Evolutionary conservation across 768 basidiomycete genomes (phyloP), one percentile per base, ranked within the genome.

Genomic region (Clavaria fumosa): DNA sequence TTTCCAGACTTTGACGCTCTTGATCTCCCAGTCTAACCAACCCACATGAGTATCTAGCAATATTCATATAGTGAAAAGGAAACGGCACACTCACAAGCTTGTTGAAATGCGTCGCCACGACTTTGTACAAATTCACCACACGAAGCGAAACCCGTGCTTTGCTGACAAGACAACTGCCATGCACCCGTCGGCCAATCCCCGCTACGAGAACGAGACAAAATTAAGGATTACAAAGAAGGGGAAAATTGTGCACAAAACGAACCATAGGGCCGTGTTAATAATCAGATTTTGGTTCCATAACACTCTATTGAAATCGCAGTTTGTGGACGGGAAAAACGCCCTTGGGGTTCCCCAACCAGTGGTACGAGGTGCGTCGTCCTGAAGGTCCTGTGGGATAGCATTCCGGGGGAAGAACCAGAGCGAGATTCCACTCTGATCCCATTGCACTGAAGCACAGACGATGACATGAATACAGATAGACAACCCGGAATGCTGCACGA

Each of bases 1-100:
- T 41, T 81, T 75, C 54, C 79, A 89, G 44, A 84, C 69, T 58
- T 72, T 71, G 35, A 88, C 72, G 53, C 70, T 75, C 45, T 63
- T 66, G 24, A 89, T 72, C 57, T 86, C 81, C 84, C 84, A 86
- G 51, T 83, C 84, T 88, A 45, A n/a, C n/a, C n/a, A n/a, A n/a
- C 34, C 43, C 31, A 21, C 7, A 28, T 28, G 9, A 28, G 26
- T 28, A 28, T n/a, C n/a, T n/a, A n/a, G n/a, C n/a, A 7, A 33
- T 31, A 28, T 26, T 39, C 34, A 44, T 38, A n/a, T n/a, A n/a
- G n/a, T n/a, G n/a, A 34, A 37, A 31, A 18, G 23, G 37, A 34
- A 31, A 34, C 2, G 3, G 2, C 6, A 34, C 9, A 72, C 85
- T 59, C 50, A 88, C 84, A 90, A 47, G 86, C 86, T 48, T 88